Conservation (phyloP, 257 asterid genomes). For the Ehretia macrophylla region DNA sequence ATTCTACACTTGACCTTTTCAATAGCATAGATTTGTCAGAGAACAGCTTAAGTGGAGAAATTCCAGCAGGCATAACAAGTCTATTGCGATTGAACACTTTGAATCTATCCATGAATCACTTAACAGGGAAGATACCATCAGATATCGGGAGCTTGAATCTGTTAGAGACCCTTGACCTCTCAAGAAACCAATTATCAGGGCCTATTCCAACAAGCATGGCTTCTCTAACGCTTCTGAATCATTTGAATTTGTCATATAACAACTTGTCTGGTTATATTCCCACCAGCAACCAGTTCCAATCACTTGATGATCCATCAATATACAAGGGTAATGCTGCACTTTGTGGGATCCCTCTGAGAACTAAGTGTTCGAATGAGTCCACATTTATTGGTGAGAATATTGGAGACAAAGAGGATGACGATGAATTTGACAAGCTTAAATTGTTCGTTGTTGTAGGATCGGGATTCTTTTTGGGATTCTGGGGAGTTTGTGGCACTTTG, state of each 20-base stretch:
- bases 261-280: slow-evolving; percentile 37
- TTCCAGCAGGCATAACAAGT: slow-evolving; percentile 22
- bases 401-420: not conserved
- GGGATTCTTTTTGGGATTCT: slow-evolving; percentile 11
- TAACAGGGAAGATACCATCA: slow-evolving; percentile 27
- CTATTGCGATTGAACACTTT: slow-evolving; percentile 25
- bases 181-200: slow-evolving; percentile 26
- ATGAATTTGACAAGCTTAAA: not conserved
- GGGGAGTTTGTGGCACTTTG: slow-evolving; percentile 11
- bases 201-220: slow-evolving; percentile 21
- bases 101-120: slow-evolving; percentile 33
- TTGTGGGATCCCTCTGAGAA: slow-evolving; percentile 26
- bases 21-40: slow-evolving; percentile 34
- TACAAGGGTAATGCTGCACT: slow-evolving; percentile 28
- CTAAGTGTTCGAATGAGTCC: slow-evolving; percentile 8
- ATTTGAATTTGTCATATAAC: slow-evolving; percentile 32
- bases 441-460: not conserved
- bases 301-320: slow-evolving; percentile 28
- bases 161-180: slow-evolving; percentile 32
- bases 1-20: slow-evolving; percentile 18
- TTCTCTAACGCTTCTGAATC: slow-evolving; percentile 23
- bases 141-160: slow-evolving; percentile 14
- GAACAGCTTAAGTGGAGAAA: slow-evolving; percentile 26
- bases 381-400: slow-evolving; percentile 4
- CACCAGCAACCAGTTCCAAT: slow-evolving; percentile 22